Evolutionary conservation across 2,329 filamentous ascomycete genomes (phyloP).

Genomic region (Paecilomyces sp.): DNA sequence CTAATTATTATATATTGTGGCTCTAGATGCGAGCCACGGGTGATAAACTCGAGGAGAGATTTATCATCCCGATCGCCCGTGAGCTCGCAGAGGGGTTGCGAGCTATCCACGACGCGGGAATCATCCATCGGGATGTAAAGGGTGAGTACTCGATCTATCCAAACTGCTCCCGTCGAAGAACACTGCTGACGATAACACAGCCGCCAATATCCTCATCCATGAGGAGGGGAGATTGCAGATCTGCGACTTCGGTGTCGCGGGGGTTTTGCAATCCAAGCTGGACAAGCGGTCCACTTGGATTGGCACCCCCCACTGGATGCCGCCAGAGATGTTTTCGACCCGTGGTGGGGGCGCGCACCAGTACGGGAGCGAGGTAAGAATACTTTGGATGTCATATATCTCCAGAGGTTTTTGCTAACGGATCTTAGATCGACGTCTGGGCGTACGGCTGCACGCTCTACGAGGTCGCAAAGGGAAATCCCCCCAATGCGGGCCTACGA

Average conservation of each 20-base stretch:
- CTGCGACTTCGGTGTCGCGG: slow-evolving; percentile 60
- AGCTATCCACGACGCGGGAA: slow-evolving; percentile 58
- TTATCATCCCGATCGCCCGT: slow-evolving; percentile 57
- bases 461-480: slow-evolving; percentile 43
- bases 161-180: not conserved
- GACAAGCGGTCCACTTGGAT: slow-evolving; percentile 60
- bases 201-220: slow-evolving; percentile 57
- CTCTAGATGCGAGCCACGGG: slow-evolving; percentile 41
- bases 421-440: slow-evolving; percentile 41
- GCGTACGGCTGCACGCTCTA: slow-evolving; percentile 44
- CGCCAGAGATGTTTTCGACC: slow-evolving; percentile 49
- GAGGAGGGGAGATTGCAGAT: slow-evolving; percentile 57
- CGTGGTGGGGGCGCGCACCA: slow-evolving; percentile 30
- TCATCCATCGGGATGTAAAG: slow-evolving; percentile 61
- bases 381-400: not conserved
- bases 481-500: slow-evolving; percentile 41
- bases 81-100: slow-evolving; percentile 56
- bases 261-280: slow-evolving; percentile 52
- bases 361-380: slow-evolving; percentile 40
- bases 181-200: slow-evolving; percentile 21
- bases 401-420: slow-evolving; percentile 5
- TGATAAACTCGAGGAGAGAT: slow-evolving; percentile 51
- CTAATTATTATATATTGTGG: slow-evolving; percentile 1
- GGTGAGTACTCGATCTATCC: slow-evolving; percentile 27
- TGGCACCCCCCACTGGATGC: slow-evolving; percentile 62